These are phyloP conservation scores for Cubamyces lactineus DNA, from an alignment of 768 basidiomycete species.

Conservation along the genomic window DNA sequence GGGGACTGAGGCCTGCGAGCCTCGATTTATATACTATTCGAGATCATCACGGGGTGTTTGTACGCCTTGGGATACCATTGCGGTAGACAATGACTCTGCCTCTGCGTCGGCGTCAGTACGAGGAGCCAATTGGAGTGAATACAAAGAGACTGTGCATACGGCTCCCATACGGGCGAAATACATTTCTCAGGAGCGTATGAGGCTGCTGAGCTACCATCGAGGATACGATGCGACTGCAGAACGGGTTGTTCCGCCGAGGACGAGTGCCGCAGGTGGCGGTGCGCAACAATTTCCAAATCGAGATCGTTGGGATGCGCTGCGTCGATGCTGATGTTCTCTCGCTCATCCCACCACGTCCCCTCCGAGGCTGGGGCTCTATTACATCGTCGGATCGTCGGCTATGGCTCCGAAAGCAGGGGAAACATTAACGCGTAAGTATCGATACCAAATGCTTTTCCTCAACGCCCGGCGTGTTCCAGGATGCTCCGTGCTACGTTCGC, in stretches of 20 bases:
- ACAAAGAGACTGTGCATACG: slow-evolving; percentile 10
- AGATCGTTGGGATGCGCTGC: neutral
- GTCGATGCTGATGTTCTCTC: neutral
- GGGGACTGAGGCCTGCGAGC: neutral
- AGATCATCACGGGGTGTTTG: neutral
- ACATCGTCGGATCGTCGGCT: too few species aligned
- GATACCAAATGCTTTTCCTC: too few species aligned
- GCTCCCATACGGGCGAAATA: neutral
- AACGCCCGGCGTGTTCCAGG: too few species aligned
- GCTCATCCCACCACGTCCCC: neutral
- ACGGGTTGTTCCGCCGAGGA: neutral
- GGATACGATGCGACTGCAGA: neutral
- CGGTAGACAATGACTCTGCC: slow-evolving; percentile 9
- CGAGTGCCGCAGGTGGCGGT: slow-evolving; percentile 1
- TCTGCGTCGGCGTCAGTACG: neutral
- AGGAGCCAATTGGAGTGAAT: slow-evolving; percentile 1
- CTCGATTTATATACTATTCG: neutral
- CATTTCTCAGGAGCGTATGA: slow-evolving; percentile 1
- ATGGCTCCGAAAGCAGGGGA: too few species aligned
- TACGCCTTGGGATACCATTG: neutral
- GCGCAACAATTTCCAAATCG: neutral
- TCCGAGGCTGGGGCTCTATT: too few species aligned
- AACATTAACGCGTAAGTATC: too few species aligned
- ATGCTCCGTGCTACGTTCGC: too few species aligned
- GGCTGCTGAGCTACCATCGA: neutral